Base-by-base conservation (phyloP, 768 basidiomycete genomes). In the Collybia sp. region DNA sequence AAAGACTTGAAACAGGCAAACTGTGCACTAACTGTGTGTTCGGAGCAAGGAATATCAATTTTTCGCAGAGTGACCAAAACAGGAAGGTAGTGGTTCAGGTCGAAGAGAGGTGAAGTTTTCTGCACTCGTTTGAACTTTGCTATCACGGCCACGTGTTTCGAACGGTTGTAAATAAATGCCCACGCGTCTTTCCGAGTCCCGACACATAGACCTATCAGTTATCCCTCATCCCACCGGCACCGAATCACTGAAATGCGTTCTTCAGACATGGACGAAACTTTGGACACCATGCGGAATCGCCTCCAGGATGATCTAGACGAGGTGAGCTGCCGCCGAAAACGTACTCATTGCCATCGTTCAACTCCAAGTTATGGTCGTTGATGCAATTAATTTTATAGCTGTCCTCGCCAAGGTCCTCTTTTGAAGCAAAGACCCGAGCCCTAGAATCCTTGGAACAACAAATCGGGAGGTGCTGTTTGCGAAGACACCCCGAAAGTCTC, bases 241-340 rank as follows among this genome's bases (percentile, higher is more conserved):
- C n/a, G n/a, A n/a, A n/a, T n/a, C n/a, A n/a, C n/a, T n/a, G 40
- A 48, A 31, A 35, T 15, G 34, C 13, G 36, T 45, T 38, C 32
- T 45, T 6, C 11, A 6, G 16, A n/a, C 19, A 62, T 68, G 53
- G 57, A 59, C 12, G 58, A 61, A 31, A 51, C 55, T 31, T 56
- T 71, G 35, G 38, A 46, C 38, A 40, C 48, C 25, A 63, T 83
- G 71, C 70, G 70, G 36, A 63, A 67, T 36, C 65, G 65, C 40
- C 61, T 89, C 17, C 77, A 81, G 54, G 73, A 80, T 46, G 73
- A 82, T 25, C 67, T 90, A 39, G 87, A 89, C 58, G 80, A 83
- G 52, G 88, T 88, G 62, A 50, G 80, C 60, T 30, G 15, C 17
- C 13, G 38, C 15, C 32, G 6, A 8, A 25, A 25, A 25, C 8